These are phyloP conservation scores for Penstemon newberryi DNA, from an alignment of 257 asterid genomes.

Conservation along the genomic window DNA sequence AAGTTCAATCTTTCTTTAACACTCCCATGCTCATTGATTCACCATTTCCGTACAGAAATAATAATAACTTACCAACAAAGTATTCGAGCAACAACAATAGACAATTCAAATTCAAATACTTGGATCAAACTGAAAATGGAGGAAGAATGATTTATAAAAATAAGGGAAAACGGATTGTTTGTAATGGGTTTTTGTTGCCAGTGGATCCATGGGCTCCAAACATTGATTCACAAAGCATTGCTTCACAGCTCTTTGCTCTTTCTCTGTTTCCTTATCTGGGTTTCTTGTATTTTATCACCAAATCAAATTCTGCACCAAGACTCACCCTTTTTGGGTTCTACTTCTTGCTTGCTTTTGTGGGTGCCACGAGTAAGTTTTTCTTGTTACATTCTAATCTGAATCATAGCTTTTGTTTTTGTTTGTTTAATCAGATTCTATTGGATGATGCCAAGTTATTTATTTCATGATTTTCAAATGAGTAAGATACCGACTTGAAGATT, in stretches of 20 bases:
- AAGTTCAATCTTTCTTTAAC: slow-evolving; percentile 42
- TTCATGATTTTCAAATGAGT: slow-evolving; percentile 4
- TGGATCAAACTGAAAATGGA: slow-evolving; percentile 33
- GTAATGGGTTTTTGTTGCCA: slow-evolving; percentile 54
- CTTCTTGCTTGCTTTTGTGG: slow-evolving; percentile 88
- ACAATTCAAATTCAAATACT: slow-evolving; percentile 34
- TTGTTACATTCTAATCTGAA: neutral
- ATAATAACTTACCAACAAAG: slow-evolving; percentile 18
- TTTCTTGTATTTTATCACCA: slow-evolving; percentile 81
- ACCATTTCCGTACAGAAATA: slow-evolving; percentile 17
- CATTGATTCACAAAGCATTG: slow-evolving; percentile 75
- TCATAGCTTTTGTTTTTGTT: neutral
- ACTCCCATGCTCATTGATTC: slow-evolving; percentile 33
- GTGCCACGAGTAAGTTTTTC: slow-evolving; percentile 72
- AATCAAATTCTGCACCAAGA: slow-evolving; percentile 81
- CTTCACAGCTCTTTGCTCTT: slow-evolving; percentile 85
- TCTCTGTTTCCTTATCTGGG: slow-evolving; percentile 86
- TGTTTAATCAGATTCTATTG: neutral
- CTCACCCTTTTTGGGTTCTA: slow-evolving; percentile 96
- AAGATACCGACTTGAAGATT: neutral
- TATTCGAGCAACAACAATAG: slow-evolving; percentile 20
- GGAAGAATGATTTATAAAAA: slow-evolving; percentile 20
- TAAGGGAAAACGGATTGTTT: slow-evolving; percentile 33
- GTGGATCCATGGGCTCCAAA: slow-evolving; percentile 98
- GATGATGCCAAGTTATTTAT: neutral